Evolutionary conservation across 2,329 filamentous ascomycete genomes (phyloP).

Genomic region (Colletotrichum eleusines): DNA sequence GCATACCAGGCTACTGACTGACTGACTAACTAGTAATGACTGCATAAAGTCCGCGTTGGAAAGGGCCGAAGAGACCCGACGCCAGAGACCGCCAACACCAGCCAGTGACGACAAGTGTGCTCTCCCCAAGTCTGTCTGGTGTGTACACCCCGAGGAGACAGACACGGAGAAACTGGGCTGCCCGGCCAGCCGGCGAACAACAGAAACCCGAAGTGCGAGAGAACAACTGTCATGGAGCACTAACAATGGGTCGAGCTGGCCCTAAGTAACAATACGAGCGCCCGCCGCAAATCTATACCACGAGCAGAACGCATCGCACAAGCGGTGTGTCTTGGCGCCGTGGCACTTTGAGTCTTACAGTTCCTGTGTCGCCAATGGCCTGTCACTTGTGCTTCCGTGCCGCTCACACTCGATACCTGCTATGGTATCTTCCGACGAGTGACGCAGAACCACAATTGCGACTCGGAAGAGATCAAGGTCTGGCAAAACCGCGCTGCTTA

Average conservation of each 20-base stretch:
- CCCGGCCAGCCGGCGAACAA: neutral
- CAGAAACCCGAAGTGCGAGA: slow-evolving; percentile 25
- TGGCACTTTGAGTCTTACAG: neutral
- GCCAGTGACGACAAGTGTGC: slow-evolving; percentile 19
- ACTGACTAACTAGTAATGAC: neutral
- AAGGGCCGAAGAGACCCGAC: slow-evolving; percentile 16
- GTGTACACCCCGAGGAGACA: neutral
- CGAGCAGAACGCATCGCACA: slow-evolving; percentile 31
- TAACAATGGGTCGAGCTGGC: slow-evolving; percentile 3
- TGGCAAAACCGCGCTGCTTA: too few relatives aligned
- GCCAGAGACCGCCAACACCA: neutral
- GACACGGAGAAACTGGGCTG: neutral
- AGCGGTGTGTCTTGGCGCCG: slow-evolving; percentile 29
- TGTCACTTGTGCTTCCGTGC: neutral
- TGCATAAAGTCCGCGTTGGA: neutral
- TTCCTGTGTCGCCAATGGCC: neutral
- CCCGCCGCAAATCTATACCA: slow-evolving; percentile 37
- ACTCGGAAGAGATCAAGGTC: too few relatives aligned
- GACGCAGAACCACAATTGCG: neutral
- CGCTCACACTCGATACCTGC: too few relatives aligned
- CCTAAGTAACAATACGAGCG: slow-evolving; percentile 36
- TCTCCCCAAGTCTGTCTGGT: neutral
- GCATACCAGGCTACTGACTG: neutral
- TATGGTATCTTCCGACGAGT: neutral
- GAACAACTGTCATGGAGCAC: slow-evolving; percentile 11